These are phyloP conservation scores for Flaveria floridana DNA, from an alignment of 140 eudicot genomes.

Conservation along the genomic window DNA sequence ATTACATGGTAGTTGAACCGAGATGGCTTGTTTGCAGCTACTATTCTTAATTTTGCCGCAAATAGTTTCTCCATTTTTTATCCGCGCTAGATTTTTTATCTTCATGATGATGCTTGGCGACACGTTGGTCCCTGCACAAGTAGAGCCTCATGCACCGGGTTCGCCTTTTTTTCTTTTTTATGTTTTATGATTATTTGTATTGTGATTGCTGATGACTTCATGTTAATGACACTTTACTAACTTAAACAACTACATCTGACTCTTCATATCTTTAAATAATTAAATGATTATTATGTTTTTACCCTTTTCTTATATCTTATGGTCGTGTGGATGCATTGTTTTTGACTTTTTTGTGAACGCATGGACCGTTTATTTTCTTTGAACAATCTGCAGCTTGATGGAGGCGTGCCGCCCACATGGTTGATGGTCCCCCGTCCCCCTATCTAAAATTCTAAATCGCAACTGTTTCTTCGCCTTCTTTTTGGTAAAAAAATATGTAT, in stretches of 20 bases:
- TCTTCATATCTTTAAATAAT: slow-evolving; percentile 20
- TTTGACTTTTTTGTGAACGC: slow-evolving; percentile 1
- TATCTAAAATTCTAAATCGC: neutral
- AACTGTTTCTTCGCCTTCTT: neutral
- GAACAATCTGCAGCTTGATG: slow-evolving; percentile 13
- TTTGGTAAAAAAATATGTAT: neutral
- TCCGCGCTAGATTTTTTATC: too few relatives aligned
- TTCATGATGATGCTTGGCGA: too few relatives aligned
- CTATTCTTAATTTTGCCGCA: too few relatives aligned
- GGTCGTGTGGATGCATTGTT: neutral
- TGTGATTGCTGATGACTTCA: slow-evolving; percentile 18
- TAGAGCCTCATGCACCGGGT: too few relatives aligned
- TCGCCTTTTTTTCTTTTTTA: too few relatives aligned
- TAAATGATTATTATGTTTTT: slow-evolving; percentile 22
- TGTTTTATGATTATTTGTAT: slow-evolving; percentile 10
- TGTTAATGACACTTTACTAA: slow-evolving; percentile 21
- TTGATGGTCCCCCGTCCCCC: neutral
- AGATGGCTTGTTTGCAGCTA: too few relatives aligned
- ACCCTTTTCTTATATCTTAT: slow-evolving; percentile 4
- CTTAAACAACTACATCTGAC: slow-evolving; percentile 22
- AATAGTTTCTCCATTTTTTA: too few relatives aligned
- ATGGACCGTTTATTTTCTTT: neutral
- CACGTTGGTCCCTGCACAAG: too few relatives aligned
- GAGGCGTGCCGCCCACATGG: slow-evolving; percentile 11
- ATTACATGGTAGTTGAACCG: too few relatives aligned